Percentiles rank a stretch among this genome's conserved stretches.
Conservation (phyloP, 164 flowering plant genomes). For the Platanus orientalis region DNA sequence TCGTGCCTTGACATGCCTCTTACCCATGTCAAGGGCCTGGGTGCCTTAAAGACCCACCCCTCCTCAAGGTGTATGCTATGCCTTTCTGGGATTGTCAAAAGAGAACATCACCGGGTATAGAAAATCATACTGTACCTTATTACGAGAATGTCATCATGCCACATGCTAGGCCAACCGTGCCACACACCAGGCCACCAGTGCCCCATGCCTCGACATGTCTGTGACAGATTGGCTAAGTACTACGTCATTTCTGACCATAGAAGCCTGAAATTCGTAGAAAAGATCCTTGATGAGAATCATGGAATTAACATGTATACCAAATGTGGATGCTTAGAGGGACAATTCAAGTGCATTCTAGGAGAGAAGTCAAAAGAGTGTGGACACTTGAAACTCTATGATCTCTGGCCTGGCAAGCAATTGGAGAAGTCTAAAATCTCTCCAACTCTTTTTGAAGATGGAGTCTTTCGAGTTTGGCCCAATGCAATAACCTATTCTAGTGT, state of each 20-base stretch:
- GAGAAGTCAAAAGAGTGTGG: slow-evolving; percentile 1
- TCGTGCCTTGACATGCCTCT: too few species aligned
- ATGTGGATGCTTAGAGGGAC: slow-evolving; percentile 11
- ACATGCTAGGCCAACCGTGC: too few species aligned
- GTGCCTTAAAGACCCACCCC: too few species aligned
- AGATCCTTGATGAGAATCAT: slow-evolving; percentile 4
- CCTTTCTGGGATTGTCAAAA: too few species aligned
- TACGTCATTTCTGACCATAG: slow-evolving; percentile 9
- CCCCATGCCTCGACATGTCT: too few species aligned
- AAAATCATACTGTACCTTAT: too few species aligned
- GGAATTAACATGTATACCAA: slow-evolving; percentile 10
- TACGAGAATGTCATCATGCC: too few species aligned
- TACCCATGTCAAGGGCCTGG: too few species aligned
- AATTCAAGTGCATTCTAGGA: slow-evolving; percentile 3
- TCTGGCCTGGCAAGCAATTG: slow-evolving; percentile 7
- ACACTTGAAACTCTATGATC: slow-evolving; percentile 7
- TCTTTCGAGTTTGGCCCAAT: slow-evolving; percentile 6
- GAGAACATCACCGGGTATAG: too few species aligned
- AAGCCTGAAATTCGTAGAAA: neutral
- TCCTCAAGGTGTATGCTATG: too few species aligned
- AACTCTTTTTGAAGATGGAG: slow-evolving; percentile 5
- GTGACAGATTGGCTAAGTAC: slow-evolving; percentile 8
- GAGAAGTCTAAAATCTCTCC: neutral
- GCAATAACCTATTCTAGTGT: slow-evolving; percentile 6
- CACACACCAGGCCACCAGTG: too few species aligned